phyloP scores from a whole-genome alignment of 1,284 basidiomycete genomes.

The Sanghuangporus weigelae region DNA sequence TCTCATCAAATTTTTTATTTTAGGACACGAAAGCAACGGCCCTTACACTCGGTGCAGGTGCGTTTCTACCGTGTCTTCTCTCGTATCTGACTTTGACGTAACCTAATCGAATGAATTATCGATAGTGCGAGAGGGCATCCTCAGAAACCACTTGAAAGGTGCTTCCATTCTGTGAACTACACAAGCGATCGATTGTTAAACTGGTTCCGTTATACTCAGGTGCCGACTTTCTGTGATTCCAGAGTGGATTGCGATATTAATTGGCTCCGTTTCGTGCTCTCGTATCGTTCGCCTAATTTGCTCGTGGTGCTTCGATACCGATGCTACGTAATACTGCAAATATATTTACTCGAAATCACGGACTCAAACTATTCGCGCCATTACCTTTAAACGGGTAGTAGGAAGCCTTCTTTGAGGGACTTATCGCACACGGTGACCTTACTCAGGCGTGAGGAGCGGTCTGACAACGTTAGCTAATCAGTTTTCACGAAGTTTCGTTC shows the following conservation, averaged over 20 bases:
- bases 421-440: not conserved
- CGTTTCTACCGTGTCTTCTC: constrained; percentile 21
- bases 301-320: not conserved
- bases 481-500: not conserved
- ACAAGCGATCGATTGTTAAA: not conserved
- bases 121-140: constrained; percentile 46
- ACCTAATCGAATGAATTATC: not conserved
- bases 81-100: constrained; percentile 1
- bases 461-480: not conserved
- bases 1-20: not conserved
- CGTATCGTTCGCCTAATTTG: not conserved
- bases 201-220: not conserved
- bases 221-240: constrained; percentile 43
- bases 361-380: no score
- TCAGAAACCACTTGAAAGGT: constrained; percentile 46
- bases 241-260: not conserved
- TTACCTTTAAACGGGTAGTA: not conserved
- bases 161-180: constrained; percentile 43
- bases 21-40: constrained; percentile 68
- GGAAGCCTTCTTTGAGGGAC: not conserved
- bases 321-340: not conserved
- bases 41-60: constrained; percentile 57
- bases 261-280: not conserved
- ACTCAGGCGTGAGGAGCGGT: not conserved
- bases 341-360: not conserved